These are phyloP conservation scores for Sanghuangporus sanghuang DNA, from an alignment of 1,284 basidiomycete genomes.

Conservation along the genomic window DNA sequence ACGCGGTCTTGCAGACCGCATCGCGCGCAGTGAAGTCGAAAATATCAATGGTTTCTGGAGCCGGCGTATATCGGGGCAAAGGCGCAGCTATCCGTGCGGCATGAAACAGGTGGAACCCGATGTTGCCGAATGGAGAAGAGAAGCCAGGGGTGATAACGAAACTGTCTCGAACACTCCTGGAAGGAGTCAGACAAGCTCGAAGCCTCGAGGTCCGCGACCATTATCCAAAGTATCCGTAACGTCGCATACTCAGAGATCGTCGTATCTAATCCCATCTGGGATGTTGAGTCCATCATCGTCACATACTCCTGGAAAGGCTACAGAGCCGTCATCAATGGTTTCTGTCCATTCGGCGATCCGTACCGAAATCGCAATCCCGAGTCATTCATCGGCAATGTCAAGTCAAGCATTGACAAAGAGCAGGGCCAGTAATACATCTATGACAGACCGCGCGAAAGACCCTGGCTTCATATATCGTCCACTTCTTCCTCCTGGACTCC, in stretches of 20 bases:
- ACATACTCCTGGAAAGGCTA: not conserved
- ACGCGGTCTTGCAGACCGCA: slow-evolving; percentile 4
- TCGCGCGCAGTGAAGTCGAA: slow-evolving; percentile 11
- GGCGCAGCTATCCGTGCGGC: slow-evolving; percentile 1
- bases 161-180: not conserved
- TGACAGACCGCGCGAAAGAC: not conserved
- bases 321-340: not conserved
- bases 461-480: not conserved
- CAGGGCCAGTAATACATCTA: not conserved
- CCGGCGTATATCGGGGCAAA: slow-evolving; percentile 6
- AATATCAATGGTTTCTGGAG: slow-evolving; percentile 17
- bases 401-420: not conserved
- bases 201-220: slow-evolving; percentile 4
- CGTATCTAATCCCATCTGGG: not conserved
- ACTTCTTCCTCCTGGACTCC: not conserved
- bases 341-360: not conserved
- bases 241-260: not conserved
- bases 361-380: not conserved
- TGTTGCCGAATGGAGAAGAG: slow-evolving; percentile 1
- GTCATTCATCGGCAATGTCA: not conserved
- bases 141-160: not conserved
- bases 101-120: not conserved
- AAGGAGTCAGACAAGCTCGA: not conserved
- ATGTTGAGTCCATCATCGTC: not conserved
- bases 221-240: not conserved